Evolutionary conservation across 371 early-diverging fungal species (phyloP), one percentile per base, ranked within the genome.

Genomic region (Rhizopus stolonifer): DNA sequence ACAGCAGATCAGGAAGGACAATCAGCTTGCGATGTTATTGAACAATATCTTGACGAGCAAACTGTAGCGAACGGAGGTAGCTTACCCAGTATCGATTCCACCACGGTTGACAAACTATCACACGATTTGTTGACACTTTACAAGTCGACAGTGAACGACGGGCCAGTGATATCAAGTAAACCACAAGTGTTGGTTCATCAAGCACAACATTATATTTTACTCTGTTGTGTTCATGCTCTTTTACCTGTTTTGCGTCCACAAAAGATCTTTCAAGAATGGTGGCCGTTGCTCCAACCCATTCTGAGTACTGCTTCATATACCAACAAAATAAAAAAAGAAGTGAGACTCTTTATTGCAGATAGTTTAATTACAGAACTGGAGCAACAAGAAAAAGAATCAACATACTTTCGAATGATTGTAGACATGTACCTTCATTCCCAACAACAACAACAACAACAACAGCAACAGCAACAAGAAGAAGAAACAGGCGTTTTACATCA

Each of bases 11-110:
- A 66, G 3, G 70, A 73, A 23, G 74, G 72, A 0, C 77, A 77
- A 21, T 29, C 55, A 1, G 64, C 69, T 3, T 52, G 73, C 22
- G 74, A 77, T 24, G 52, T 58, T 5, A 73, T 77, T 36, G 74
- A 73, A 34, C 52, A 46, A 9, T 73, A 64, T 33, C 46, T 77
- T 17, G 73, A 67, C 32, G 67, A 72, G 50, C 75, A 70, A 31
- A 53, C 64, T 6, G 56, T 51, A 25, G 52, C 51, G 26, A 56
- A 56, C 17, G 51, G 54, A 23, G 57, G 58, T 36, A 43, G 57
- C 1, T 36, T 52, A 1, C 52, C 53, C 0, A 36, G 54, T 0
- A 50, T 50, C 25, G 72, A 72, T 31, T 25, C 60, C 8, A 52
- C 64, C 4, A 53, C 65, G 3, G 39, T 72, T 9, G 74, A 78